A percentile compares a stretch with the other conserved stretches of the same genome.
Evolutionary conservation across 257 asterid species (phyloP).

Genomic region (Sherardia arvensis): DNA sequence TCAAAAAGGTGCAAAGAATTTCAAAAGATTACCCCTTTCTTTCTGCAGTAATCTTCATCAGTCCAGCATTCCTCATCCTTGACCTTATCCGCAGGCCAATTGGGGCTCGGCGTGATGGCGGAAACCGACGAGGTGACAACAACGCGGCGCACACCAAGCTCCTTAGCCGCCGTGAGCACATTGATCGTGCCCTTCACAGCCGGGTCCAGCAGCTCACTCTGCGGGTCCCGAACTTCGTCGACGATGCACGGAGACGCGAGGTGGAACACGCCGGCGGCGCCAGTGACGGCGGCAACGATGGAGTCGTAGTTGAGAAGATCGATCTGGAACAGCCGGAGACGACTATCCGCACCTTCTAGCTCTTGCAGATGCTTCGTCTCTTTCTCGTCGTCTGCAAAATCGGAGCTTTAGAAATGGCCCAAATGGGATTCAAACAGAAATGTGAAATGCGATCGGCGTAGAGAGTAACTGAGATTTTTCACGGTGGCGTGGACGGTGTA

Average conservation of each 20-base stretch:
- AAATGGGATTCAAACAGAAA: neutral
- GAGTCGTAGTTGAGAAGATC: constrained; percentile 68
- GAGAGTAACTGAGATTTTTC: constrained; percentile 37
- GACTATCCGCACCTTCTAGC: constrained; percentile 57
- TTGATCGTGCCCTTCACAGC: constrained; percentile 77
- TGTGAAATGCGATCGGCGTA: neutral
- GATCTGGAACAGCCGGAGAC: constrained; percentile 57
- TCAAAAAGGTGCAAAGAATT: neutral
- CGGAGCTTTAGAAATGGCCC: neutral
- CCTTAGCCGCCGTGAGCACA: constrained; percentile 85
- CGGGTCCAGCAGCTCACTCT: constrained; percentile 69
- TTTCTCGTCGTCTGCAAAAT: constrained; percentile 47
- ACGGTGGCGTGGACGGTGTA: constrained; percentile 90
- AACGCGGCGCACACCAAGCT: constrained; percentile 74
- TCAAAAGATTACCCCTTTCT: constrained; percentile 46
- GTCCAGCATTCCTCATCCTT: constrained; percentile 88
- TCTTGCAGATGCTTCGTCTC: constrained; percentile 73
- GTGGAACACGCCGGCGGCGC: constrained; percentile 60
- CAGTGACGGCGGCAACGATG: constrained; percentile 45
- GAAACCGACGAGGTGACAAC: constrained; percentile 80
- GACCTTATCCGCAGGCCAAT: constrained; percentile 54
- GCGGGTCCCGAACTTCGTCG: constrained; percentile 56
- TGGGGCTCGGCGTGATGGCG: constrained; percentile 56
- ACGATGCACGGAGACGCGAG: constrained; percentile 69
- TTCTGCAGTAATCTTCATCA: constrained; percentile 72